phyloP scores from a whole-genome alignment of 345 rosid species.

The Salix suchowensis region DNA sequence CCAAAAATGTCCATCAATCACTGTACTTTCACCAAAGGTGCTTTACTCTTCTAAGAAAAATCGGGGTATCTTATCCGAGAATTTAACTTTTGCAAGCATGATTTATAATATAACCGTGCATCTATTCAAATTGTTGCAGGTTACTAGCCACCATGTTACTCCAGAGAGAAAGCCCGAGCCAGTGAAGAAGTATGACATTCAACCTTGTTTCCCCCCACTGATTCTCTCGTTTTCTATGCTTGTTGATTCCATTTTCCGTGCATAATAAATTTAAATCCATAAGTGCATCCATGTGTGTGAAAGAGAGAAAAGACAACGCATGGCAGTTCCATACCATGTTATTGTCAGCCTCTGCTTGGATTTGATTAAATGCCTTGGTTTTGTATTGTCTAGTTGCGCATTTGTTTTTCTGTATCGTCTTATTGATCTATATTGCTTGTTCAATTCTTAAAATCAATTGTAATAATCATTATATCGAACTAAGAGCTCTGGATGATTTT shows the following conservation, averaged over 20 bases:
- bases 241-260: background rate
- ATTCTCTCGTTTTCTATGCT: background rate
- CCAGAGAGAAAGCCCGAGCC: slow-evolving; percentile 33
- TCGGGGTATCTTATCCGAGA: background rate
- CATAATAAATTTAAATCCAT: background rate
- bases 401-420: background rate
- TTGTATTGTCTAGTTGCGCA: background rate
- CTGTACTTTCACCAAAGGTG: slow-evolving; percentile 44
- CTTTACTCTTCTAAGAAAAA: slow-evolving; percentile 5
- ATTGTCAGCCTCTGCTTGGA: background rate
- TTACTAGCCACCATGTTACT: slow-evolving; percentile 21
- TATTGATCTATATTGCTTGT: background rate
- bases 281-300: background rate
- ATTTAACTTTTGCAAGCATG: background rate
- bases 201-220: background rate
- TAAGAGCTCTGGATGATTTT: background rate
- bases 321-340: background rate
- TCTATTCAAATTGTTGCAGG: slow-evolving; percentile 37
- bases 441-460: background rate
- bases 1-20: slow-evolving; percentile 34
- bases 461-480: background rate
- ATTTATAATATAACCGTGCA: slow-evolving; percentile 9
- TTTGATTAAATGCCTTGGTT: background rate
- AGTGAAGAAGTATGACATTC: slow-evolving; percentile 42
- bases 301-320: background rate